Percentiles rank a stretch among this genome's conserved stretches.
phyloP scores from a whole-genome alignment of 495 filamentous ascomycete species.

The Penicillium cataractarum region DNA sequence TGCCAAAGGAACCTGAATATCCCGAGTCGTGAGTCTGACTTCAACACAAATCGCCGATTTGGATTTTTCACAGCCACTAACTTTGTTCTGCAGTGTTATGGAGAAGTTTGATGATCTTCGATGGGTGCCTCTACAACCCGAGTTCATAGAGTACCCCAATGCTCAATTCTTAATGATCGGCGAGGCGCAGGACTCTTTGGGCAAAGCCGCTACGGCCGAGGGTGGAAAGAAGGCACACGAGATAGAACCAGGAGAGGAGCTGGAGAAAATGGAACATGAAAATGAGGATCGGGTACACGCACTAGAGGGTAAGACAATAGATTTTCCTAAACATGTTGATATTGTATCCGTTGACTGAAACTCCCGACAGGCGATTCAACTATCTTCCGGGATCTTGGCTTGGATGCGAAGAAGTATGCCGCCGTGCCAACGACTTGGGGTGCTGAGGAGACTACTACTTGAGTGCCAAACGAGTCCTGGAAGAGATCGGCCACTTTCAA shows the following conservation, averaged over 20 bases:
- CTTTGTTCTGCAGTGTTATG: conserved; percentile 49
- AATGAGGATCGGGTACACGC: conserved; percentile 62
- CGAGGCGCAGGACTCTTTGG: conserved; percentile 61
- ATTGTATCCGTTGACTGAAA: not conserved
- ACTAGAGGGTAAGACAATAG: conserved; percentile 48
- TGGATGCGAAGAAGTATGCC: conserved; percentile 55
- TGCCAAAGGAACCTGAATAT: conserved; percentile 72
- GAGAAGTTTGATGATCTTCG: conserved; percentile 74
- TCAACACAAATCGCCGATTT: conserved; percentile 4
- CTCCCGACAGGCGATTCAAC: conserved; percentile 49
- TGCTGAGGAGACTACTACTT: conserved; percentile 1
- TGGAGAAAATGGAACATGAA: conserved; percentile 63
- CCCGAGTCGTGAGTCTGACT: conserved; percentile 63
- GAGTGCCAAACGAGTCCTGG: too few species aligned
- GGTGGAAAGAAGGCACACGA: conserved; percentile 61
- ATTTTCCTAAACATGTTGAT: not conserved
- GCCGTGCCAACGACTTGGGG: conserved; percentile 56
- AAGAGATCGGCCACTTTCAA: too few species aligned
- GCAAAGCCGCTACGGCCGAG: conserved; percentile 64
- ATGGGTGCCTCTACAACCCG: conserved; percentile 75
- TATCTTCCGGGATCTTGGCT: conserved; percentile 56
- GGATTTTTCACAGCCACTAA: not conserved
- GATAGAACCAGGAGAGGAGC: conserved; percentile 60
- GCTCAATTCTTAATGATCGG: conserved; percentile 85
- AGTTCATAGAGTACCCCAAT: conserved; percentile 77